Base-by-base conservation (phyloP, 805 yeast genomes). In the Candida parachauliodes region DNA sequence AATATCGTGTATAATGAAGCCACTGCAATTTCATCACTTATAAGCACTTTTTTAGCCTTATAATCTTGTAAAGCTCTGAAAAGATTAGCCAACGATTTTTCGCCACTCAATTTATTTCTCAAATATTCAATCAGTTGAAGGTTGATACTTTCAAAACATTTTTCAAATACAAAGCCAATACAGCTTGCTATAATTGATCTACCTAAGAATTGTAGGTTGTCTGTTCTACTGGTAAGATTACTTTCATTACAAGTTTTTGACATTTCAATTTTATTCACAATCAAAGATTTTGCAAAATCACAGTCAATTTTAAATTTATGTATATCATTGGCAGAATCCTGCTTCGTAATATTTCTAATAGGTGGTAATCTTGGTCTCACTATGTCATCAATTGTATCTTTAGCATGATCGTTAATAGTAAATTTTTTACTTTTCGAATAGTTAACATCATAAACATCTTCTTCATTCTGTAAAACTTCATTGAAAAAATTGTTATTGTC, bases 201-300 rank as follows among this genome's bases (percentile, higher is more conserved):
- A 0, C 95, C 95, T 36, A 85, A 55, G 8, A 57, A 65, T 48
- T 72, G 76, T 5, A 81, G 51, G 45, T 78, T 76, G 14, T 75
- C 72, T 4, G 63, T 56, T 23, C 54, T 49, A 33, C 52, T 49
- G 5, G 57, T 40, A 1, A 57, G 48, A 26, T 26, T 21, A 17
- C 78, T 65, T 41, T 75, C 77, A 26, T 74, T 65, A 48, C 88
- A 81, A 17, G 83, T 72, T 42, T 74, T 75, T 5, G 88, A 81
- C 33, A 76, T 70, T 46, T 81, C 83, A 36, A 83, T 72, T 33
- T 65, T 68, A 34, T 56, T 50, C 11, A 54, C 34, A 6, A 52
- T 32, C 4, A 32, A 41, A 12, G 36, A 31, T 25, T 43, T 46
- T 6, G 52, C 52, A 17, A 28, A 15, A 15, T 18, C 22, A 31